Evolutionary conservation across 306 rosid genomes (phyloP).

Genomic region (Clitoria ternatea): DNA sequence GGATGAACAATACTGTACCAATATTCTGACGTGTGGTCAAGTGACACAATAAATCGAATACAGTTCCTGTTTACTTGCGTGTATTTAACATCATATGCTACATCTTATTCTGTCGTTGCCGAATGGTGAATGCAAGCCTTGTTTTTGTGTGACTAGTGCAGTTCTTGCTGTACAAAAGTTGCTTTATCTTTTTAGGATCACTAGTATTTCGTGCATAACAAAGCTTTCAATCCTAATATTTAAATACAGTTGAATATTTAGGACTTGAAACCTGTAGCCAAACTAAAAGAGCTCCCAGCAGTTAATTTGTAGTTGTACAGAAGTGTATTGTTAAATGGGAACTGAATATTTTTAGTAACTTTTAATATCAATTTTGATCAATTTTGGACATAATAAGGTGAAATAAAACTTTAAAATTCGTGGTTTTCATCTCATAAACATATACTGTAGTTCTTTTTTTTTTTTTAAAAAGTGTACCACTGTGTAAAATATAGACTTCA

Average conservation of each 20-base stretch:
- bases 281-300: neutral
- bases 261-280: too few species aligned
- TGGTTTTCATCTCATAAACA: too few species aligned
- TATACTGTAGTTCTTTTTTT: too few species aligned
- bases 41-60: neutral
- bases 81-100: constrained; percentile 12
- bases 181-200: neutral
- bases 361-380: too few species aligned
- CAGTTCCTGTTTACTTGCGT: neutral
- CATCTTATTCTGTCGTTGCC: neutral
- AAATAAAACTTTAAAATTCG: too few species aligned
- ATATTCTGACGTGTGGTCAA: constrained; percentile 12
- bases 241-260: neutral
- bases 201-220: too few species aligned
- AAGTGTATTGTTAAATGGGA: neutral
- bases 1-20: neutral
- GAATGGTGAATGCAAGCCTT: neutral
- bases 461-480: neutral
- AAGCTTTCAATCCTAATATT: too few species aligned
- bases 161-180: neutral
- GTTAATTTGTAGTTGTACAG: neutral
- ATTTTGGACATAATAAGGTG: too few species aligned
- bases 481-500: neutral
- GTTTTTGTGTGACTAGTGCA: neutral
- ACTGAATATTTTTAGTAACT: too few species aligned